Percentiles rank a stretch among this genome's conserved stretches.
Evolutionary conservation across 1,284 basidiomycete species (phyloP).

Genomic region (Irpex rosettiformis): DNA sequence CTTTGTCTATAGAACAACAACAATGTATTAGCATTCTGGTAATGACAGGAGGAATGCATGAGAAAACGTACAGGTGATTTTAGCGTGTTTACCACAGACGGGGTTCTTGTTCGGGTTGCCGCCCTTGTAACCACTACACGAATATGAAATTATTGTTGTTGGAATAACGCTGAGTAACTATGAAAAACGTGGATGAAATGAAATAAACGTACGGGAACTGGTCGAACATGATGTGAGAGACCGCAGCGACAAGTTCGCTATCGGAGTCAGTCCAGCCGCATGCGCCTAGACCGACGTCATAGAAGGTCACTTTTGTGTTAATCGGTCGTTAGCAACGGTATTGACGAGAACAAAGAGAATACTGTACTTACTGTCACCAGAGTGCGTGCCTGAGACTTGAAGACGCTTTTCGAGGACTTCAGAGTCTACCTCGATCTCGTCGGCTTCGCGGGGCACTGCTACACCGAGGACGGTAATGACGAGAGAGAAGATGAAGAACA

Average conservation of each 20-base stretch:
- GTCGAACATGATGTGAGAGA: constrained; percentile 13
- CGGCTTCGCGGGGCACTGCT: neutral
- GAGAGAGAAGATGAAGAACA: constrained; percentile 3
- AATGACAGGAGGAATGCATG: constrained; percentile 2
- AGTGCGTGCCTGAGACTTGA: neutral
- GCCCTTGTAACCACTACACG: constrained; percentile 41
- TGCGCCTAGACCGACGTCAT: constrained; percentile 28
- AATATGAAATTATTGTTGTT: neutral
- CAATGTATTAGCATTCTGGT: neutral
- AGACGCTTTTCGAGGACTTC: neutral
- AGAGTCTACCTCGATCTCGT: neutral
- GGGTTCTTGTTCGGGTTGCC: constrained; percentile 64
- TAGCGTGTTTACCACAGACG: constrained; percentile 48
- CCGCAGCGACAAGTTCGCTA: constrained; percentile 28
- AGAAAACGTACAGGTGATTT: constrained; percentile 39
- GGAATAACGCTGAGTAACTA: neutral
- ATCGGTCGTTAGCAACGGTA: neutral
- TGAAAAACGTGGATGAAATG: no score
- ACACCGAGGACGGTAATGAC: neutral
- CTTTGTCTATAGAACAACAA: constrained; percentile 40
- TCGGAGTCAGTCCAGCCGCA: constrained; percentile 27
- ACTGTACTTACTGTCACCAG: constrained; percentile 5
- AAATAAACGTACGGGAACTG: constrained; percentile 1
- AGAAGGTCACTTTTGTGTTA: constrained; percentile 24
- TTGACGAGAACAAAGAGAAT: neutral